Evolutionary conservation across 1,284 basidiomycete species (phyloP), one percentile per base, ranked within the genome.

Genomic region (Schizophyllum commune): DNA sequence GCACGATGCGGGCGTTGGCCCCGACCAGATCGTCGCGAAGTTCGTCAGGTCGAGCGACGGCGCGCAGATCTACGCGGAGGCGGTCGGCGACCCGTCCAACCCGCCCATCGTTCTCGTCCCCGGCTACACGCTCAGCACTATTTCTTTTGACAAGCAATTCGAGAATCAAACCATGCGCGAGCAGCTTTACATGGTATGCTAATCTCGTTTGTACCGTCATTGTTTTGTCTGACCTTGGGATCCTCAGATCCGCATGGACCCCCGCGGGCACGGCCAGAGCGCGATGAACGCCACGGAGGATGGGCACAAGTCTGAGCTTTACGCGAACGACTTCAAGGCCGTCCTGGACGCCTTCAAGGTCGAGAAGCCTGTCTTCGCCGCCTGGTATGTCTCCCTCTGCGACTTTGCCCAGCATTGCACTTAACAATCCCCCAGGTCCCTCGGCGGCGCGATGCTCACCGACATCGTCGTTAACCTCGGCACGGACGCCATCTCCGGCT

Each of bases 391-490:
- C n/a, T 21, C 51, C 22, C 6, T 1, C 17, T 13, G 1, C 11
- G 7, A 13, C 13, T 9, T 32, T 21, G 8, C 17, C 7, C 17
- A 32, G 9, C 2, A 13, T 47, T 20, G n/a, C 6, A 13, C 39
- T 11, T 34, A 21, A 13, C 4, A 52, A 21, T 58, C 52, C 55
- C 58, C 0, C 51, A 64, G 62, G 64, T 63, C 62, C 27, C 61
- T 60, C 11, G 62, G 60, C 39, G 62, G 62, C 63, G 52, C n/a
- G 59, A 61, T 64, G 52, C 47, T 73, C 27, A 72, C 73, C 3
- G 77, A 79, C 61, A 70, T 79, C 33, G 65, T 77, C 34, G 67
- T 69, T 27, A 68, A 71, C 57, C 73, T 72, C 62, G 72, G 73
- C 11, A 64, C 71, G 4, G 68, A 71, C 59, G 73, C 70, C 59